Evolutionary conservation across 2,329 filamentous ascomycete species (phyloP).

Genomic region (Epichloe sylvatica): DNA sequence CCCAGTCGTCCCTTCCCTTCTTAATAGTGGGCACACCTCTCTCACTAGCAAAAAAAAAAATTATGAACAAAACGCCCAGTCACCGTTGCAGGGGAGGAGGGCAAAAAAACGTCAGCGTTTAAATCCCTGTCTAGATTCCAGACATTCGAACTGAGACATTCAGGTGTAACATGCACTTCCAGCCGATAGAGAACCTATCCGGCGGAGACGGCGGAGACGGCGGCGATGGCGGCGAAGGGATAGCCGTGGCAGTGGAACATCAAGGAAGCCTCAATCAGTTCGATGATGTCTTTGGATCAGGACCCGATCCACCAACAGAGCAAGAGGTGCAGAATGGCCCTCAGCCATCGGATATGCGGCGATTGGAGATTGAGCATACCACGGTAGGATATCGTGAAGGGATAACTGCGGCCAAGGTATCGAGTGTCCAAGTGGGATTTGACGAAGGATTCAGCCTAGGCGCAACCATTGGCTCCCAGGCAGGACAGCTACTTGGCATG

Average conservation of each 20-base stretch:
- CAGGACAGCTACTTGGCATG: constrained; percentile 62
- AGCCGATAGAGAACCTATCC: constrained; percentile 16
- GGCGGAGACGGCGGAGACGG: constrained; percentile 8
- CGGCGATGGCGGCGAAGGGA: constrained; percentile 6
- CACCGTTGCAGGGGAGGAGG: neutral
- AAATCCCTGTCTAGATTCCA: neutral
- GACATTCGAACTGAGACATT: neutral
- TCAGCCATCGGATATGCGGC: constrained; percentile 52
- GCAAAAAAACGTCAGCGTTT: constrained; percentile 27
- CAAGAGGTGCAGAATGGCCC: constrained; percentile 7
- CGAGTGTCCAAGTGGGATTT: constrained; percentile 72
- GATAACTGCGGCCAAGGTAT: constrained; percentile 58
- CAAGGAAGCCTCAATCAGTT: constrained; percentile 12
- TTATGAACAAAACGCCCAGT: neutral
- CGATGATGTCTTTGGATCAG: constrained; percentile 25
- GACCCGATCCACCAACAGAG: constrained; percentile 11
- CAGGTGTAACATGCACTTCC: constrained; percentile 20
- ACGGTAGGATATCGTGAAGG: constrained; percentile 89
- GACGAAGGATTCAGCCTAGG: constrained; percentile 83
- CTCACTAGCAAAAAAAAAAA: neutral
- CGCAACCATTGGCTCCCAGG: constrained; percentile 60
- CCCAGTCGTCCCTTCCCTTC: neutral
- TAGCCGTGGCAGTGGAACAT: neutral
- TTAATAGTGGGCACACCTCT: neutral
- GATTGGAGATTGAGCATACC: constrained; percentile 60